Conservation (phyloP, 2,329 filamentous ascomycete genomes). For the Aspergillus pseudoterreus region DNA sequence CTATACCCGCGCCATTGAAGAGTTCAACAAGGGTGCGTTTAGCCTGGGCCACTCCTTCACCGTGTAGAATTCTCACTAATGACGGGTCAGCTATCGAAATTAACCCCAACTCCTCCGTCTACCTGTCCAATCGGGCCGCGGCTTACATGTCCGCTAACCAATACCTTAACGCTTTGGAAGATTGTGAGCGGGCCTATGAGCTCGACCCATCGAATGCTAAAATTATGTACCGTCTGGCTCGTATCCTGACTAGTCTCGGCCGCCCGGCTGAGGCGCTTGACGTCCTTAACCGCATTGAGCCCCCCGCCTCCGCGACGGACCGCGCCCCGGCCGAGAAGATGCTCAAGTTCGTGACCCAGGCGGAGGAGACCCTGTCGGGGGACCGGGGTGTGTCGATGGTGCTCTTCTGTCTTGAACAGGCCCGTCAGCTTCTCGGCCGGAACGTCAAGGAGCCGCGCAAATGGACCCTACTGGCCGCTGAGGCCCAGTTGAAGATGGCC, state of each 20-base stretch:
- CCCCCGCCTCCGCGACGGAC: constrained; percentile 79
- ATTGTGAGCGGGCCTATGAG: constrained; percentile 77
- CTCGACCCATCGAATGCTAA: constrained; percentile 84
- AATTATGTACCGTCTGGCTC: constrained; percentile 79
- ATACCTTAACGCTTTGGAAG: constrained; percentile 76
- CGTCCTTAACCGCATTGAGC: constrained; percentile 75
- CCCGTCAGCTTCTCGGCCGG: constrained; percentile 72
- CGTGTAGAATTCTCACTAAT: background rate
- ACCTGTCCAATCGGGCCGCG: constrained; percentile 90
- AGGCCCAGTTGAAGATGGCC: constrained; percentile 90
- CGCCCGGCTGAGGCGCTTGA: constrained; percentile 81
- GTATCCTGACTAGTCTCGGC: constrained; percentile 84
- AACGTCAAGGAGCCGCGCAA: constrained; percentile 80
- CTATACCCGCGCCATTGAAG: constrained; percentile 79
- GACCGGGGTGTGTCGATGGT: constrained; percentile 87
- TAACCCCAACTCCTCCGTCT: constrained; percentile 80
- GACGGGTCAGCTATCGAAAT: constrained; percentile 70
- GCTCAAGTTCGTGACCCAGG: constrained; percentile 75
- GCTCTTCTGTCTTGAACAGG: constrained; percentile 84
- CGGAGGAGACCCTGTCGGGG: constrained; percentile 69
- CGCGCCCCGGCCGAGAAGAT: constrained; percentile 78
- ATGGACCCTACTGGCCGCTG: constrained; percentile 89
- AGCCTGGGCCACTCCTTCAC: background rate
- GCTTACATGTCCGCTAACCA: constrained; percentile 86
- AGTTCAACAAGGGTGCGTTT: constrained; percentile 85